phyloP scores from a whole-genome alignment of 257 asterid species.

The Lantana camara region DNA sequence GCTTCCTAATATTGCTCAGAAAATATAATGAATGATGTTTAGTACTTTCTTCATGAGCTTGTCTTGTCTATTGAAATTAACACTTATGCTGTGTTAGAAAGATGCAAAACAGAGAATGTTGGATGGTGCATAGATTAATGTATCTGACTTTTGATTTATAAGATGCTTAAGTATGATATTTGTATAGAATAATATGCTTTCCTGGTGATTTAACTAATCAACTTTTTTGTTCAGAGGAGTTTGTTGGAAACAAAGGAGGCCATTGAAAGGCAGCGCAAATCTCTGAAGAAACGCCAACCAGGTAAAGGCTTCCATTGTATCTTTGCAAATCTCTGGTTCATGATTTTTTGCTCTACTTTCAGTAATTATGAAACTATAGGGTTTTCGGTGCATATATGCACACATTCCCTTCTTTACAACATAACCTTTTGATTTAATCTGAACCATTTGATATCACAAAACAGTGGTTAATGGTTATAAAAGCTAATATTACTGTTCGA shows the following conservation, averaged over 20 bases:
- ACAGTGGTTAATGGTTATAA: neutral
- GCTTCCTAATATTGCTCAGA: neutral
- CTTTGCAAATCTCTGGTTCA: constrained; percentile 20
- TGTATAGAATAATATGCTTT: neutral
- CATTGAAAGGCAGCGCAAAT: constrained; percentile 92
- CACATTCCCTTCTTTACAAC: neutral
- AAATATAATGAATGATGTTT: constrained; percentile 1
- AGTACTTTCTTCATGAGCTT: constrained; percentile 1
- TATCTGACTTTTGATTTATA: constrained; percentile 12
- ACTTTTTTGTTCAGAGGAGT: constrained; percentile 53
- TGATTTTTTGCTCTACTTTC: constrained; percentile 12
- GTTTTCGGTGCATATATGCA: neutral
- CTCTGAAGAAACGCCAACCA: constrained; percentile 80
- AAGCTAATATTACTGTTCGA: constrained; percentile 2
- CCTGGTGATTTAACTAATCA: neutral
- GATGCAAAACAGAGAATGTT: neutral
- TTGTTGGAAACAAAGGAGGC: constrained; percentile 89
- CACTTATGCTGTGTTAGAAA: constrained; percentile 1
- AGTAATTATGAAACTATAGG: neutral
- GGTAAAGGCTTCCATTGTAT: constrained; percentile 44
- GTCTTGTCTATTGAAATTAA: neutral
- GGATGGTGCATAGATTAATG: neutral
- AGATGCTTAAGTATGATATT: constrained; percentile 13
- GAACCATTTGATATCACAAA: constrained; percentile 16
- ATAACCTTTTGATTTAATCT: constrained; percentile 4